Evolutionary conservation across 2,329 filamentous ascomycete species (phyloP), one percentile per base, ranked within the genome.

Genomic region (Clarireedia sp.): DNA sequence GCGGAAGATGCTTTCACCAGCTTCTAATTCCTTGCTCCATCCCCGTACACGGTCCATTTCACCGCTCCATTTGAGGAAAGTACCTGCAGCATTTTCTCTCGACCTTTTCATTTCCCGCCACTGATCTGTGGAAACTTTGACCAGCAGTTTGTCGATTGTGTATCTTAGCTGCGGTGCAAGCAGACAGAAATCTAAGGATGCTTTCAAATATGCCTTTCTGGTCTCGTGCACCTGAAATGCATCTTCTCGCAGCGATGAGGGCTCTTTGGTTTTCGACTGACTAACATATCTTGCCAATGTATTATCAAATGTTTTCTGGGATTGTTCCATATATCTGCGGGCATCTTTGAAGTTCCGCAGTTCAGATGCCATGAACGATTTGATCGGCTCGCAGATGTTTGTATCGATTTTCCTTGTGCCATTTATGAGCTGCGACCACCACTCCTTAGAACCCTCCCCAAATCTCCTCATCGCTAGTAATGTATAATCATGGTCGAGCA

Each of bases 181-280:
- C 62, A 94, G 83, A 65, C 89, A 95, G 69, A 91, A 97, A 70
- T 99, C 94, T 81, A 99, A 85, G 14, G 89, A 91, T 1, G 91
- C 87, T 68, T 90, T 92, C 44, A 97, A 77, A 69, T 99, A 99
- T 33, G 85, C 82, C 67, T 94, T 95, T 57, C 92, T 83, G 23
- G 89, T 88, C 74, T 97, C 94, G 68, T 96, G 94, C 38, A 97
- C 82, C 68, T 94, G 86, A 66, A 99, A 99, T 0, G 94, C 94
- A 71, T 99, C 94, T 70, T 99, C 94, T 58, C 94, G 81, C 55
- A 99, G 76, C 1, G 90, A 82, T 0, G 90, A 96, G 0, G 92
- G 82, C 71, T 99, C 94, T 72, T 97, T 99, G 5, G 89, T 86
- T 75, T 96, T 97, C 62, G 85, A 87, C 71, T 96, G 90, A 3